These are phyloP conservation scores for Irpex lacteus DNA, from an alignment of 1,284 basidiomycete genomes.

Conservation along the genomic window DNA sequence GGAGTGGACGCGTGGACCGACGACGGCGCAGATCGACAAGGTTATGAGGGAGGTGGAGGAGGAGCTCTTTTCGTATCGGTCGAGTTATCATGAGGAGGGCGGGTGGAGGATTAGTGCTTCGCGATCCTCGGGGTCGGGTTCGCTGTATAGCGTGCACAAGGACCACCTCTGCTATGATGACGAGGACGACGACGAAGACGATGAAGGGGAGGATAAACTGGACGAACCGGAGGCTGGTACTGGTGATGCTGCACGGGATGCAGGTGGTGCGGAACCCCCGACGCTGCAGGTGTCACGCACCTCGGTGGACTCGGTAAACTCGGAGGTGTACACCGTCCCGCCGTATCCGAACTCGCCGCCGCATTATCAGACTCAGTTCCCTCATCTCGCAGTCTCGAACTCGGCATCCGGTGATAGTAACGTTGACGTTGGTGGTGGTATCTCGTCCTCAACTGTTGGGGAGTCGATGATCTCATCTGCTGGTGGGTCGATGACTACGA, in stretches of 20 bases:
- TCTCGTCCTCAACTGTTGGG: too few species aligned
- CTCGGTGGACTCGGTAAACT: not conserved
- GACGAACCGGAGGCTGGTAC: not conserved
- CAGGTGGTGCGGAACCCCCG: too few species aligned
- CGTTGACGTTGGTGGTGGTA: too few species aligned
- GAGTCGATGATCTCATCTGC: not conserved
- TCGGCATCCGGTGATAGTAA: too few species aligned
- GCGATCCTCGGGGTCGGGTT: not conserved
- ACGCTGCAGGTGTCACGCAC: not conserved
- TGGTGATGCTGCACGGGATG: too few species aligned
- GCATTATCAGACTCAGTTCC: not conserved
- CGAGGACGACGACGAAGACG: not conserved
- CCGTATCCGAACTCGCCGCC: not conserved
- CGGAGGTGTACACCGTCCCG: not conserved
- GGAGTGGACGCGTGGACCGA: not conserved
- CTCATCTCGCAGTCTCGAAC: not conserved
- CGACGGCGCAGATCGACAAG: not conserved
- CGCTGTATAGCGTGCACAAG: not conserved
- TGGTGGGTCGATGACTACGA: not conserved
- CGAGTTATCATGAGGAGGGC: not conserved
- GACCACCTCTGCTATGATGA: not conserved
- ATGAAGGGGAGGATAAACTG: not conserved
- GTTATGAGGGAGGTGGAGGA: not conserved
- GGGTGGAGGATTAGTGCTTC: not conserved
- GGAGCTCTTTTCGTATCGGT: not conserved